Base-by-base conservation (phyloP, 176 grass and related monocot genomes). In the bread wheat (Triticum aestivum) region DNA sequence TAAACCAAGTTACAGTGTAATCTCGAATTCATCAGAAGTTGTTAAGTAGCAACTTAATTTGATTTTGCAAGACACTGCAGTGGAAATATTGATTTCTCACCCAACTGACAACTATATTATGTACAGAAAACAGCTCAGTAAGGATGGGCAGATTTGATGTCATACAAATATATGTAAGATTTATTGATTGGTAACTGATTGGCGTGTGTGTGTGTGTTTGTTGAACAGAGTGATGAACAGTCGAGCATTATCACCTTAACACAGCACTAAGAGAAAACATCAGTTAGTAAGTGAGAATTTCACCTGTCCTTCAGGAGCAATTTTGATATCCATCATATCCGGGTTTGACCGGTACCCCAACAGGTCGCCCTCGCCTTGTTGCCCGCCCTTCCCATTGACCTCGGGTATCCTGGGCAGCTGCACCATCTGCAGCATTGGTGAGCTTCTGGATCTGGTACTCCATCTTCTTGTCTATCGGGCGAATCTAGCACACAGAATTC, bases 401-500 rank as follows among this genome's bases (percentile, higher is more conserved):
- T 75, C 86, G 37, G 64, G 44, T 92, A 17, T 89, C 90, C 69
- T 73, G 69, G 13, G 61, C 71, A 84, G 47, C 59, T 9, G 87
- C 84, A 47, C 26, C 74, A 15, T 92, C 92, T 3, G 90, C 93
- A 0, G 86, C 92, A 23, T 91, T 86, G 14, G 90, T 94, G 62
- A 95, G 86, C 84, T 98, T 98, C 75, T 95, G 93, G 45, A 89
- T 88, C 89, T 96, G 96, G 91, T 94, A 94, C 58, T 94, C 91
- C 0, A 92, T 82, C 90, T 98, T 98, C 81, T 96, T 95, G 89
- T 98, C 93, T 82, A 98, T 92, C 0, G 93, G 94, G 42, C 92
- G 90, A 82, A 96, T 92, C 94, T 98, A 87, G 15, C 4, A 0
- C 37, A 63, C 33, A 47, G 11, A 59, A 88, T 76, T 88, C 37